A percentile compares a stretch with the other conserved stretches of the same genome.
Evolutionary conservation across 306 rosid genomes (phyloP).

Genomic region (Rubus parviflorus): DNA sequence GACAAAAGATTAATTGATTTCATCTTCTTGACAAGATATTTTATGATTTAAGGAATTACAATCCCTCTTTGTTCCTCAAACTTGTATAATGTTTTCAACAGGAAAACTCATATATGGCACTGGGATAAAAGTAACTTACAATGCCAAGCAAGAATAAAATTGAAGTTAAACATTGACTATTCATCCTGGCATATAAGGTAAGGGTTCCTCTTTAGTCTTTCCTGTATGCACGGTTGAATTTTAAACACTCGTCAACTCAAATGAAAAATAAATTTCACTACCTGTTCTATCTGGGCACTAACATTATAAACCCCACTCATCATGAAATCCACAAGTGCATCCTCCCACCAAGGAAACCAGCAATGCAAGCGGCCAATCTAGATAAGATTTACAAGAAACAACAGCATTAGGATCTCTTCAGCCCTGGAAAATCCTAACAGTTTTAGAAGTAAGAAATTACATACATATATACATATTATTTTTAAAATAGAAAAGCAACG

Average conservation of each 20-base stretch:
- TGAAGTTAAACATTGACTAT: neutral
- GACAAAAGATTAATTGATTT: neutral
- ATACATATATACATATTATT: neutral
- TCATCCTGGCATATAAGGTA: neutral
- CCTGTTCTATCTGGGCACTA: conserved; percentile 59
- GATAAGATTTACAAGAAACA: conserved; percentile 24
- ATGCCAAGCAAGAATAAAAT: neutral
- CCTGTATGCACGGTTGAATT: conserved; percentile 7
- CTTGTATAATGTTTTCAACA: neutral
- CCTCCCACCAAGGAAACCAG: conserved; percentile 84
- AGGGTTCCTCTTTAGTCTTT: neutral
- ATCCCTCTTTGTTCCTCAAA: neutral
- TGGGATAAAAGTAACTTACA: neutral
- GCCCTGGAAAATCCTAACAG: conserved; percentile 22
- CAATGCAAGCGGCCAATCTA: conserved; percentile 89
- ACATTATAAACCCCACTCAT: conserved; percentile 81
- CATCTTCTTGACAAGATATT: neutral
- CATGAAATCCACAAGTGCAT: conserved; percentile 82
- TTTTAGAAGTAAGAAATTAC: neutral
- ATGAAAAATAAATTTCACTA: conserved; percentile 20
- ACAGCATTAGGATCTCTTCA: conserved; percentile 13
- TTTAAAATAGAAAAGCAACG: neutral
- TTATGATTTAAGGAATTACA: neutral
- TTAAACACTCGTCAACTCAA: neutral
- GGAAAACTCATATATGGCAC: neutral